Conservation (phyloP, 1,284 basidiomycete genomes). For the Athelia sp. region DNA sequence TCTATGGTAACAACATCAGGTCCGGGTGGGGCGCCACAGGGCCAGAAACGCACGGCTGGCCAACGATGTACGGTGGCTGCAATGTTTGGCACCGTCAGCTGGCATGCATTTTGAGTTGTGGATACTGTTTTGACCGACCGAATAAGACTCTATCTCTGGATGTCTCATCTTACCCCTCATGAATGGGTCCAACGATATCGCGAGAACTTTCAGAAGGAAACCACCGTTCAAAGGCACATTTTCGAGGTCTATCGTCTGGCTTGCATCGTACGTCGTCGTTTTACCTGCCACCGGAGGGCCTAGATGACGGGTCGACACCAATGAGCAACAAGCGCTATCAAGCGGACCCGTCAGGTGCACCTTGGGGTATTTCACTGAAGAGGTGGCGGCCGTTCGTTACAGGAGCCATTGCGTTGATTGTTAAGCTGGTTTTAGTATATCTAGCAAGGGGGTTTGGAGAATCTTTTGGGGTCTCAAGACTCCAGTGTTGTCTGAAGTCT, state of each 20-base stretch:
- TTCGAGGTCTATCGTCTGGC: slow-evolving; percentile 45
- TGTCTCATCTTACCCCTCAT: slow-evolving; percentile 24
- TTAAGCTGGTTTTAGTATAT: too few relatives aligned
- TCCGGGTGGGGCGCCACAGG: too few relatives aligned
- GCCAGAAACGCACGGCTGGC: too few relatives aligned
- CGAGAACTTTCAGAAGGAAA: slow-evolving; percentile 43
- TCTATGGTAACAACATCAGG: too few relatives aligned
- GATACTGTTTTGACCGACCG: too few relatives aligned
- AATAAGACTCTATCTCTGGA: too few relatives aligned
- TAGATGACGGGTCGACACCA: background rate
- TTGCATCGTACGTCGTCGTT: slow-evolving; percentile 40
- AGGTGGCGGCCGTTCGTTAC: slow-evolving; percentile 29
- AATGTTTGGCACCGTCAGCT: too few relatives aligned
- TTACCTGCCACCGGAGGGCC: slow-evolving; percentile 44
- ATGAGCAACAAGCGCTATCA: background rate
- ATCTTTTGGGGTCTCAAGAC: too few relatives aligned
- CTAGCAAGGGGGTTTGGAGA: too few relatives aligned
- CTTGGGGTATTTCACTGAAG: slow-evolving; percentile 30
- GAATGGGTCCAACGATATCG: slow-evolving; percentile 46
- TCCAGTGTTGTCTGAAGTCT: too few relatives aligned
- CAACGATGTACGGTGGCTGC: too few relatives aligned
- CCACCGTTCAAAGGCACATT: slow-evolving; percentile 45
- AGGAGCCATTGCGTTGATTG: slow-evolving; percentile 26
- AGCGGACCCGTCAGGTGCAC: slow-evolving; percentile 14
- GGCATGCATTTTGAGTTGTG: too few relatives aligned